Conservation (phyloP, 495 filamentous ascomycete species). For the Cercophora newfieldiana region DNA sequence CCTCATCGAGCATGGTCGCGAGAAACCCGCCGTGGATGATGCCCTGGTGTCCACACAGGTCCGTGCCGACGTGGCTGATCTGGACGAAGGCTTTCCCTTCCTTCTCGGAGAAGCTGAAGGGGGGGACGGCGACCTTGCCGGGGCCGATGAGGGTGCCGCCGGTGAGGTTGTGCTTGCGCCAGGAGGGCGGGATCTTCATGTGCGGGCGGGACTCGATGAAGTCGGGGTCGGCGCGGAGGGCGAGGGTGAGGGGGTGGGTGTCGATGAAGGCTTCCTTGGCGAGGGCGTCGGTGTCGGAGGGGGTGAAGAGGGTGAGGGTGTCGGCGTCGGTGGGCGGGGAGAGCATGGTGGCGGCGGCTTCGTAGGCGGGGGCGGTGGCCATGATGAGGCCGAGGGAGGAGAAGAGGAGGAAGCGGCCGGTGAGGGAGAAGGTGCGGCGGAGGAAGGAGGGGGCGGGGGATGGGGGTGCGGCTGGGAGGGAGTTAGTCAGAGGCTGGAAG, state of each 20-base stretch:
- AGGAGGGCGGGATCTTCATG: slow-evolving; percentile 70
- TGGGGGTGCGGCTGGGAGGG: not conserved
- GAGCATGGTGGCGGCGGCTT: slow-evolving; percentile 47
- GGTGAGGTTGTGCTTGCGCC: slow-evolving; percentile 75
- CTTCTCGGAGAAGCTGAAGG: slow-evolving; percentile 69
- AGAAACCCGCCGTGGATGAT: slow-evolving; percentile 90
- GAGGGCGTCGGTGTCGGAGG: slow-evolving; percentile 58
- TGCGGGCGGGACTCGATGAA: slow-evolving; percentile 82
- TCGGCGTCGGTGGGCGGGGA: slow-evolving; percentile 68
- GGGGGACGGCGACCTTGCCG: slow-evolving; percentile 78
- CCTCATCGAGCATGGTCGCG: slow-evolving; percentile 91
- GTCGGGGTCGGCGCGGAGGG: slow-evolving; percentile 64
- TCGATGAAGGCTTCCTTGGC: slow-evolving; percentile 72
- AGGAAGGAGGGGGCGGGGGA: slow-evolving; percentile 21
- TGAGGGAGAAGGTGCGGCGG: slow-evolving; percentile 32
- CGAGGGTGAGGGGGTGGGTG: slow-evolving; percentile 67
- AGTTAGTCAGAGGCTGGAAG: not conserved
- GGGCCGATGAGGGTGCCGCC: slow-evolving; percentile 76
- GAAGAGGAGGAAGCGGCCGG: slow-evolving; percentile 44
- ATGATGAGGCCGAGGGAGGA: slow-evolving; percentile 55
- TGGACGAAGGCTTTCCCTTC: slow-evolving; percentile 71
- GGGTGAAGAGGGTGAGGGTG: slow-evolving; percentile 64
- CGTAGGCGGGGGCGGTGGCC: slow-evolving; percentile 48
- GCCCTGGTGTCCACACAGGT: slow-evolving; percentile 88
- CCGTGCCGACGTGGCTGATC: slow-evolving; percentile 75